Evolutionary conservation across 306 rosid species (phyloP), one percentile per base, ranked within the genome.

Genomic region (Potentilla sterilis): DNA sequence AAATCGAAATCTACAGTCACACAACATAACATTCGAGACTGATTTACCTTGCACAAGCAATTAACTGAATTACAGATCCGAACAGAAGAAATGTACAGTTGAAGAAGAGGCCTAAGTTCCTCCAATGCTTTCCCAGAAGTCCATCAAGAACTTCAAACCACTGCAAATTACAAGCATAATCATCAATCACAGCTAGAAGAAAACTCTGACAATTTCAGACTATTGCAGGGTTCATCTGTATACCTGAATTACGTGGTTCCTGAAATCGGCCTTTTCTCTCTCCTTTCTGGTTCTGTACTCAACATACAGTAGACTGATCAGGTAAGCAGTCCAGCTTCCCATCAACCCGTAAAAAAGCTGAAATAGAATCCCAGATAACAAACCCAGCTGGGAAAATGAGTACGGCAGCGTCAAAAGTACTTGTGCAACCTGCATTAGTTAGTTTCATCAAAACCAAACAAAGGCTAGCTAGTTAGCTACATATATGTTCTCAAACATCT

Each of bases 71-170:
- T 32, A 95, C 97, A 80, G 99, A 95, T 86, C 99, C 99, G 83
- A 92, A 92, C 28, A 95, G 93, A 76, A 95, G 99, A 83, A 95
- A 95, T 49, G 99, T 95, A 77, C 97, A 95, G 82, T 95, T 95
- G 91, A 95, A 95, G 80, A 95, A 88, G 41, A 95, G 91, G 66
- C 99, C 99, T 22, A 65, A 75, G 64, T 92, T 95, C 75, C 99
- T 95, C 99, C 99, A 95, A 54, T 89, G 93, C 63, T 92, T 92
- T 42, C 99, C 97, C 69, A 95, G 73, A 58, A 95, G 94, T 62
- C 99, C 99, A 75, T 95, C 99, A 63, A 95, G 97, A 78, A 95
- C 99, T 84, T 95, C 99, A 85, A 95, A 92, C 99, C 99, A 95
- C 99, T 95, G 83, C 58, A 74, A 35, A 79, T 34, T 28, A 16